phyloP scores from a whole-genome alignment of 176 grass and related monocot species.

The Juncus inflexus region DNA sequence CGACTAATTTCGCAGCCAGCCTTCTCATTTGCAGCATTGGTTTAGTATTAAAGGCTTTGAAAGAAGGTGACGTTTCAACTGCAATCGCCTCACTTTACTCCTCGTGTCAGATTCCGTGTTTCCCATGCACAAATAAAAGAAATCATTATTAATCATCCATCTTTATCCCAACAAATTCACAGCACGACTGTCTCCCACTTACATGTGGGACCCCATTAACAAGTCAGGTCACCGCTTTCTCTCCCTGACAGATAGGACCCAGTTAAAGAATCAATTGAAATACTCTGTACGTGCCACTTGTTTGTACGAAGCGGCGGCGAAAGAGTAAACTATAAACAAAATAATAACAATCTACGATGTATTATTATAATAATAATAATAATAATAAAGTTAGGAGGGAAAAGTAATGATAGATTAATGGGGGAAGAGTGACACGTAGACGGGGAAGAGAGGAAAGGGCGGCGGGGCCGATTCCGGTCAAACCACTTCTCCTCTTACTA shows the following conservation, averaged over 20 bases:
- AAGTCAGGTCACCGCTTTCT: too few species aligned
- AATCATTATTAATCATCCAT: too few species aligned
- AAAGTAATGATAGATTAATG: background rate
- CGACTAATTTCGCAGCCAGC: too few species aligned
- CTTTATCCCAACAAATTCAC: background rate
- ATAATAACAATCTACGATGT: background rate
- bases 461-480: conserved; percentile 31
- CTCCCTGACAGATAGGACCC: too few species aligned
- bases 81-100: background rate
- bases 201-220: background rate
- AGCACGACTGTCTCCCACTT: background rate
- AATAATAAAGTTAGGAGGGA: background rate
- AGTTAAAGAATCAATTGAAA: background rate
- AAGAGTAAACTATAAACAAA: background rate
- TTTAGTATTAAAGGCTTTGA: too few species aligned
- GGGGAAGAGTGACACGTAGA: conserved; percentile 5
- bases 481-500: conserved; percentile 18
- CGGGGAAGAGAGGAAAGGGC: conserved; percentile 23
- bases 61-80: conserved; percentile 15
- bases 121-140: background rate
- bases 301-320: conserved; percentile 11
- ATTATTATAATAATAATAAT: background rate
- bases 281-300: background rate
- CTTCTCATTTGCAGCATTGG: too few species aligned
- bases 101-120: background rate